These are phyloP conservation scores for Huntiella decipiens DNA, from an alignment of 2,329 filamentous ascomycete genomes.

Conservation along the genomic window DNA sequence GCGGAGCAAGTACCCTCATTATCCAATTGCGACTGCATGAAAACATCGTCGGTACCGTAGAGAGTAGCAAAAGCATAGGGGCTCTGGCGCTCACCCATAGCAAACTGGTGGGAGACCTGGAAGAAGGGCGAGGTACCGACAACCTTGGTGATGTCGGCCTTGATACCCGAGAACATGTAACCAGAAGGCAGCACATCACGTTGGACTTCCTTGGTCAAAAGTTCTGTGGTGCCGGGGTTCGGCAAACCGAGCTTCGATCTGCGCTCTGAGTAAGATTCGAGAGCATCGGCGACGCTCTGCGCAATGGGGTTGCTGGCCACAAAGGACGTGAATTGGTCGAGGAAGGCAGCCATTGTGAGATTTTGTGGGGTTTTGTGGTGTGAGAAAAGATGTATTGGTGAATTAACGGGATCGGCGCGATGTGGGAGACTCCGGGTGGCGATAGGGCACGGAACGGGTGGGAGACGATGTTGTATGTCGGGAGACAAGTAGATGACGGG, in stretches of 20 bases:
- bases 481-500: neutral
- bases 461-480: neutral
- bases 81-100: conserved; percentile 80
- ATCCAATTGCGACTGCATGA: conserved; percentile 88
- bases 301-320: conserved; percentile 57
- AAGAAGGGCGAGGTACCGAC: conserved; percentile 89
- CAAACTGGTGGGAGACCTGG: conserved; percentile 92
- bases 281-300: conserved; percentile 52
- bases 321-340: conserved; percentile 38
- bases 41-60: conserved; percentile 86
- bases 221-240: conserved; percentile 86
- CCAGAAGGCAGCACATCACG: conserved; percentile 93
- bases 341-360: conserved; percentile 30
- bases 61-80: conserved; percentile 91
- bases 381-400: neutral
- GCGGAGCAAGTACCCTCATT: conserved; percentile 76
- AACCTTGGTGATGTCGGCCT: conserved; percentile 89
- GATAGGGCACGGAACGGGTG: neutral
- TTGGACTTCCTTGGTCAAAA: conserved; percentile 76
- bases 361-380: conserved; percentile 11
- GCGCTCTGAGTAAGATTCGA: conserved; percentile 65
- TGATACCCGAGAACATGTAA: conserved; percentile 88
- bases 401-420: neutral
- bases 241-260: conserved; percentile 72
- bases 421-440: neutral